phyloP scores from a whole-genome alignment of 2,329 filamentous ascomycete genomes.

The Microsporum ferrugineum region DNA sequence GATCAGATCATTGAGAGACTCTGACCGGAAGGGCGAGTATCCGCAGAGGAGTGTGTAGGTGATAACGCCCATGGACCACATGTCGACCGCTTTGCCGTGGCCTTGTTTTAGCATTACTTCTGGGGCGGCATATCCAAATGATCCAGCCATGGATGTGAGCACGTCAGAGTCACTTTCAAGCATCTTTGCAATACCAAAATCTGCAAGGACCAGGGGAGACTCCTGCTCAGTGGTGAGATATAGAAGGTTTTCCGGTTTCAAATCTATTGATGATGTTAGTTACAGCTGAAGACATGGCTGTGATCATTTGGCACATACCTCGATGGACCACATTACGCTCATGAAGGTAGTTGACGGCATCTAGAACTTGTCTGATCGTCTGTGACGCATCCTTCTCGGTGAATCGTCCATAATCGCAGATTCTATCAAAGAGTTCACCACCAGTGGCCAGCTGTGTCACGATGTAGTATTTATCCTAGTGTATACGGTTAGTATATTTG shows the following conservation, averaged over 20 bases:
- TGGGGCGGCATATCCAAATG: constrained; percentile 92
- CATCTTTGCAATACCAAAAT: constrained; percentile 98
- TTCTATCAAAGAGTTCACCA: constrained; percentile 93
- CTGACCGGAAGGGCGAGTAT: constrained; percentile 94
- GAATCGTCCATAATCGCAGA: constrained; percentile 95
- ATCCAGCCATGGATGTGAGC: constrained; percentile 95
- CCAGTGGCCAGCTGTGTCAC: constrained; percentile 93
- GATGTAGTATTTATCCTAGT: constrained; percentile 97
- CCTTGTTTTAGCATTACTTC: constrained; percentile 98
- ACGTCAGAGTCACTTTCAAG: constrained; percentile 82
- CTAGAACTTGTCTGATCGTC: constrained; percentile 87
- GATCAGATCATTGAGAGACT: constrained; percentile 84
- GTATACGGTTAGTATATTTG: constrained; percentile 6
- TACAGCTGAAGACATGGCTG: background rate
- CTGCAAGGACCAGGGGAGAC: constrained; percentile 83
- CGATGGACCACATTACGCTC: constrained; percentile 89
- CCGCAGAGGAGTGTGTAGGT: constrained; percentile 96
- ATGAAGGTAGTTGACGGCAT: constrained; percentile 89
- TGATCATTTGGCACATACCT: constrained; percentile 44
- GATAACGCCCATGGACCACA: constrained; percentile 99
- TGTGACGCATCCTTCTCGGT: constrained; percentile 96
- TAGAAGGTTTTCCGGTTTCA: constrained; percentile 95
- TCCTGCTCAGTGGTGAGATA: constrained; percentile 69
- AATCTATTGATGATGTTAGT: constrained; percentile 46
- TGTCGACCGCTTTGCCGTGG: constrained; percentile 95